phyloP scores from a whole-genome alignment of 192 early-diverging fungal genomes.

The Entrophospora sp. region DNA sequence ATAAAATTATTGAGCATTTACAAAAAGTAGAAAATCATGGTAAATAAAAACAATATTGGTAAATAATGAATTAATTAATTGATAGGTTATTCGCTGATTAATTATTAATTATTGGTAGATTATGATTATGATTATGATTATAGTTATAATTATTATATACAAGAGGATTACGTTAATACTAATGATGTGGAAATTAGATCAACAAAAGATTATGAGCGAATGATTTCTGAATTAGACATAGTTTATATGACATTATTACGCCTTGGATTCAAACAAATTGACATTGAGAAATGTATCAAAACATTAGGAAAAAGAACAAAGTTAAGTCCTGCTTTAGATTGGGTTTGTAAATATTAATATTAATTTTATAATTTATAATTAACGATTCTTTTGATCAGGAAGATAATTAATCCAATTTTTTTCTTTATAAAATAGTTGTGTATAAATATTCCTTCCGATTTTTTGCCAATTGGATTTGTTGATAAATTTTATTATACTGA shows the following conservation, averaged over 20 bases:
- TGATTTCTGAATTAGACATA: slow-evolving; percentile 36
- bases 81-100: too few species aligned
- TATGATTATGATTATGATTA: too few species aligned
- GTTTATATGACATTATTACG: slow-evolving; percentile 34
- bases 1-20: slow-evolving; percentile 25
- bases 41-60: slow-evolving; percentile 23
- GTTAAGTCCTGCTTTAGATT: slow-evolving; percentile 39
- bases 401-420: background rate
- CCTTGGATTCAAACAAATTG: slow-evolving; percentile 34
- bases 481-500: slow-evolving; percentile 43
- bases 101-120: too few species aligned
- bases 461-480: slow-evolving; percentile 35
- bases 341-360: slow-evolving; percentile 26
- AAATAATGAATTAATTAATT: too few species aligned
- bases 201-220: slow-evolving; percentile 23
- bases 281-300: slow-evolving; percentile 35
- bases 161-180: background rate
- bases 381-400: slow-evolving; percentile 3
- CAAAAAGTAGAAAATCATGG: slow-evolving; percentile 28
- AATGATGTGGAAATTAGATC: background rate
- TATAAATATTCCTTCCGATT: slow-evolving; percentile 30
- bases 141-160: background rate
- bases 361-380: background rate
- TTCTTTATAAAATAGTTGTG: slow-evolving; percentile 21
- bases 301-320: slow-evolving; percentile 28